Conservation (phyloP, 257 asterid species). For the Vinca minor region DNA sequence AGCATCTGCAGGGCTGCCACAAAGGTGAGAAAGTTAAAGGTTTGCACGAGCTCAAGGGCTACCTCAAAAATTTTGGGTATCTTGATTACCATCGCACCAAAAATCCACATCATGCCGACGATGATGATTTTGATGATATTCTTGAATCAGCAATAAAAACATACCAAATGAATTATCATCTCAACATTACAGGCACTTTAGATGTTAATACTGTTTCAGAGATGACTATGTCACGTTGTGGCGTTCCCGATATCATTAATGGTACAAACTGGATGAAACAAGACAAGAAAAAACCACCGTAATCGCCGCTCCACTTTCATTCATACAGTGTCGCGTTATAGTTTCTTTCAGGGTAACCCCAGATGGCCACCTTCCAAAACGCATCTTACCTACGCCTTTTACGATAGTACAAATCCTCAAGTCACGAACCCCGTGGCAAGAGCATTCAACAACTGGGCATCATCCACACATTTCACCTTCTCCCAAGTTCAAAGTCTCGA, state of each 20-base stretch:
- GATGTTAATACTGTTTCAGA: constrained; percentile 19
- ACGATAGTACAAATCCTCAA: not conserved
- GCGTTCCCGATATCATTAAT: constrained; percentile 27
- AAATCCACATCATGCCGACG: not conserved
- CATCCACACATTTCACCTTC: constrained; percentile 17
- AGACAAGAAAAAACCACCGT: not conserved
- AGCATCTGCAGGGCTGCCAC: constrained; percentile 4
- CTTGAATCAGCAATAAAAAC: not conserved
- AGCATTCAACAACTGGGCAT: constrained; percentile 16
- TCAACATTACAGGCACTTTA: constrained; percentile 19
- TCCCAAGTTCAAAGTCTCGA: not conserved
- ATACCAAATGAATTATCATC: constrained; percentile 9
- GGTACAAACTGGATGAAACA: constrained; percentile 21
- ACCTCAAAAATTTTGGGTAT: constrained; percentile 13
- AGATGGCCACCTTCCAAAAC: constrained; percentile 28
- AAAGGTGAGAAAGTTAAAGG: constrained; percentile 4
- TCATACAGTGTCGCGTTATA: constrained; percentile 20
- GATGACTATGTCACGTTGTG: constrained; percentile 32
- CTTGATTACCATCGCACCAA: not conserved
- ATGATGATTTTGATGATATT: not conserved
- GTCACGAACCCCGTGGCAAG: constrained; percentile 10
- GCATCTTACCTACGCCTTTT: constrained; percentile 16
- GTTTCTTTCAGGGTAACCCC: constrained; percentile 13
- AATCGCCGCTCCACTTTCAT: not conserved
- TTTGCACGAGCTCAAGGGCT: constrained; percentile 5